Conservation (phyloP, 495 filamentous ascomycete genomes). For the Tuber indicum region DNA sequence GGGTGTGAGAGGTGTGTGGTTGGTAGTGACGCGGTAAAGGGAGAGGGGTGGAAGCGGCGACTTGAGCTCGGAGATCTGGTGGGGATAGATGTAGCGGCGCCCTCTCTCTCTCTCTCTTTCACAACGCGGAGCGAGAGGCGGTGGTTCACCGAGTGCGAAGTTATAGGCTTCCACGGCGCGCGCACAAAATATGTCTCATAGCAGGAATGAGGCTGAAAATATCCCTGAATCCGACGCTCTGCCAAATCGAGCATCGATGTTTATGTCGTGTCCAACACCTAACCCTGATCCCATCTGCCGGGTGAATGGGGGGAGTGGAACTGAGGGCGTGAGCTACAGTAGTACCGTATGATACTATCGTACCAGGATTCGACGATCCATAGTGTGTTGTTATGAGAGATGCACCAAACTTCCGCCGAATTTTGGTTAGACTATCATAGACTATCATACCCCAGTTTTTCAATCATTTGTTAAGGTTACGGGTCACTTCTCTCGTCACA, state of each 20-base stretch:
- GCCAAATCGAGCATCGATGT: neutral
- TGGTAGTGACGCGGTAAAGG: constrained; percentile 3
- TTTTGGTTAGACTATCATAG: too few relatives aligned
- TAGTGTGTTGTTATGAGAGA: neutral
- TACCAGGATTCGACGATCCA: neutral
- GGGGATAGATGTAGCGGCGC: neutral
- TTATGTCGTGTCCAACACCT: neutral
- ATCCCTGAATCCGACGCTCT: neutral
- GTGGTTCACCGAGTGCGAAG: constrained; percentile 6
- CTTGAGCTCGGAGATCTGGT: neutral
- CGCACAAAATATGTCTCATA: constrained; percentile 28
- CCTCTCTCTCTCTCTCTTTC: neutral
- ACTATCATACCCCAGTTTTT: neutral
- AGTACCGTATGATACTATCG: too few relatives aligned
- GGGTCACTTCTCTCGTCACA: neutral
- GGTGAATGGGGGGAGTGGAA: neutral
- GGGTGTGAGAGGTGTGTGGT: neutral
- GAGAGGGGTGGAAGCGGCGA: constrained; percentile 7
- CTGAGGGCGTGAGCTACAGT: neutral
- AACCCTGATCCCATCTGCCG: constrained; percentile 3
- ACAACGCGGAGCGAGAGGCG: neutral
- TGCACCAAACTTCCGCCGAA: neutral
- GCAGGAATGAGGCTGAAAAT: constrained; percentile 32
- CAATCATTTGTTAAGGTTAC: neutral
- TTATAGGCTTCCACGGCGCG: constrained; percentile 20